Conservation (phyloP, 495 filamentous ascomycete species). For the Lineolata rhizophorae region DNA sequence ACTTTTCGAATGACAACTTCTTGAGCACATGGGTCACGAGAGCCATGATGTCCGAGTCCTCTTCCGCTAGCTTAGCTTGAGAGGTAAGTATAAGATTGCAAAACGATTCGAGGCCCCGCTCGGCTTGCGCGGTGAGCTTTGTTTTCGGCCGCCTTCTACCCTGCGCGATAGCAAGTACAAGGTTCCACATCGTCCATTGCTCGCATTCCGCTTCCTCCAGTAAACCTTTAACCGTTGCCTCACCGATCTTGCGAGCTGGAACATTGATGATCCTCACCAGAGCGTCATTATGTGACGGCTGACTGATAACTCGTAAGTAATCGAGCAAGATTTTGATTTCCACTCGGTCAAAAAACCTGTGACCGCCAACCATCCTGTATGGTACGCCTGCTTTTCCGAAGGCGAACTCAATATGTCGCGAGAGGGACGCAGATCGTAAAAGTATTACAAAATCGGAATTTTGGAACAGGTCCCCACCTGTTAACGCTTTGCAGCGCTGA, state of each 20-base stretch:
- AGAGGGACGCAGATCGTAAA: slow-evolving; percentile 64
- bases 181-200: slow-evolving; percentile 47
- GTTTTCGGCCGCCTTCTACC: slow-evolving; percentile 43
- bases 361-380: slow-evolving; percentile 87
- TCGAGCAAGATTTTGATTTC: slow-evolving; percentile 83
- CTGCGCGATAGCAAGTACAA: slow-evolving; percentile 46
- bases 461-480: slow-evolving; percentile 49
- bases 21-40: slow-evolving; percentile 54
- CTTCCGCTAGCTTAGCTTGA: slow-evolving; percentile 33
- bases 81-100: slow-evolving; percentile 40
- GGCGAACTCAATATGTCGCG: slow-evolving; percentile 61
- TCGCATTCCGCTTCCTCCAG: slow-evolving; percentile 51
- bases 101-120: slow-evolving; percentile 38
- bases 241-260: slow-evolving; percentile 63
- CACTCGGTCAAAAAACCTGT: slow-evolving; percentile 74
- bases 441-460: slow-evolving; percentile 60
- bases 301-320: slow-evolving; percentile 69
- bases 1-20: slow-evolving; percentile 49
- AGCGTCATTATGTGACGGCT: slow-evolving; percentile 78
- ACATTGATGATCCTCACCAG: slow-evolving; percentile 69
- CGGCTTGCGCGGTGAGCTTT: slow-evolving; percentile 42
- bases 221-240: slow-evolving; percentile 48
- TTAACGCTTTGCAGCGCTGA: slow-evolving; percentile 43
- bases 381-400: slow-evolving; percentile 71
- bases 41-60: slow-evolving; percentile 29